A percentile compares a stretch with the other conserved stretches of the same genome.
Conservation (phyloP, 768 basidiomycete species). For the Podaxis sp. region DNA sequence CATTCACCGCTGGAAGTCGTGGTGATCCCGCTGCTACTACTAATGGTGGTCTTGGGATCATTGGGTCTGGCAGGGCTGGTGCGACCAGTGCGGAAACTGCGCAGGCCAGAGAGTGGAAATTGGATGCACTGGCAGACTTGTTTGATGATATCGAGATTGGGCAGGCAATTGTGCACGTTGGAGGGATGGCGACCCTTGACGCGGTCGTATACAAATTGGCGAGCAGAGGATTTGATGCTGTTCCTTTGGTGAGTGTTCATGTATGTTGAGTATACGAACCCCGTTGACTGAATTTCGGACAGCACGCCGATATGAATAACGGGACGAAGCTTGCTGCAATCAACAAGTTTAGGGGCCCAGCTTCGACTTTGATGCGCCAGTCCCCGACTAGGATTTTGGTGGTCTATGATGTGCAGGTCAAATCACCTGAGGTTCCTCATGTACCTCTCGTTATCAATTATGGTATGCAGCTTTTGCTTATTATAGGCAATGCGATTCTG, state of each 20-base stretch:
- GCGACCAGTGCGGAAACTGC: constrained; percentile 79
- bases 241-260: constrained; percentile 70
- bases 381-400: constrained; percentile 76
- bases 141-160: constrained; percentile 83
- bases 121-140: constrained; percentile 87
- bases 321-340: constrained; percentile 78
- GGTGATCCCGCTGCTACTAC: constrained; percentile 48
- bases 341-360: constrained; percentile 75
- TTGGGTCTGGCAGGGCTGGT: constrained; percentile 87
- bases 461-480: constrained; percentile 41
- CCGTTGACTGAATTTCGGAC: constrained; percentile 18
- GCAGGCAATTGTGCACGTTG: constrained; percentile 86
- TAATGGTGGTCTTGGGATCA: constrained; percentile 77
- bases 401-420: constrained; percentile 92
- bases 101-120: constrained; percentile 91
- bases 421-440: constrained; percentile 85
- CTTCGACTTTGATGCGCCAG: constrained; percentile 62
- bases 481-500: constrained; percentile 1
- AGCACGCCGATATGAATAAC: constrained; percentile 95
- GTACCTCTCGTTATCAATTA: constrained; percentile 96
- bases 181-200: constrained; percentile 84
- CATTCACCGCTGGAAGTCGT: constrained; percentile 86
- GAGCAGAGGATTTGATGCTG: constrained; percentile 81
- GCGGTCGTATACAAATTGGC: constrained; percentile 89
- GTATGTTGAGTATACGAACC: constrained; percentile 7